Base-by-base conservation (phyloP, 2,329 filamentous ascomycete genomes). In the Venturiaceae sp. region DNA sequence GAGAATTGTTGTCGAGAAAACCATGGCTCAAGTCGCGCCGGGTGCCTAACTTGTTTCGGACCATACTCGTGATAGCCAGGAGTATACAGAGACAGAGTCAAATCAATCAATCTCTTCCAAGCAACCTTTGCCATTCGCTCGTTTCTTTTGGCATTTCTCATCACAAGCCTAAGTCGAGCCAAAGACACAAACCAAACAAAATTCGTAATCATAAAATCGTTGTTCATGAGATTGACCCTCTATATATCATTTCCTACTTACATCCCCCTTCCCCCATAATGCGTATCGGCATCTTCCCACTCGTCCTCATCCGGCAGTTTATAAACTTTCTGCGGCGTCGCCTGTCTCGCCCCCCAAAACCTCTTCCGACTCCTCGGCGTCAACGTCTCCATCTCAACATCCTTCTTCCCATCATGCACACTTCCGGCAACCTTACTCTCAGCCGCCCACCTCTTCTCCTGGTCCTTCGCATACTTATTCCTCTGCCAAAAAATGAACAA, bases 401-500 rank as follows among this genome's bases (percentile, higher is more conserved):
- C 34, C 32, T 53, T 53, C 30, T 34, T 37, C 33, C 32, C 52
- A 50, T 50, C 44, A 23, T 28, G 30, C 14, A 3, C n/a, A 14
- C 52, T 36, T 8, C 52, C 32, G 7, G 32, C 32, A 23, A 30
- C 52, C 4, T 19, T n/a, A 5, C 34, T 30, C 34, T 56, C 53
- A 6, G 53, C 53, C 7, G 53, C 34, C 53, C 53, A 56, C 21
- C 53, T 28, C 19, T 34, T 37, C 30, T 56, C 34, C 34, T 56
- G 53, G 16, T 56, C 53, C 30, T 44, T 56, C 11, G 23, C 36
- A 19, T 36, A 14, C 5, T 33, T 21, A 5, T 32, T 39, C 1
- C 53, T n/a, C 36, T 28, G 6, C 53, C 53, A 56, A 11, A 32
- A 28, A 11, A 56, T 41, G 16, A 39, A 44, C 36, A 21, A 41